Evolutionary conservation across 352 stramenopile genomes (phyloP), one percentile per base, ranked within the genome.

Genomic region (Pythium dissotocum): DNA sequence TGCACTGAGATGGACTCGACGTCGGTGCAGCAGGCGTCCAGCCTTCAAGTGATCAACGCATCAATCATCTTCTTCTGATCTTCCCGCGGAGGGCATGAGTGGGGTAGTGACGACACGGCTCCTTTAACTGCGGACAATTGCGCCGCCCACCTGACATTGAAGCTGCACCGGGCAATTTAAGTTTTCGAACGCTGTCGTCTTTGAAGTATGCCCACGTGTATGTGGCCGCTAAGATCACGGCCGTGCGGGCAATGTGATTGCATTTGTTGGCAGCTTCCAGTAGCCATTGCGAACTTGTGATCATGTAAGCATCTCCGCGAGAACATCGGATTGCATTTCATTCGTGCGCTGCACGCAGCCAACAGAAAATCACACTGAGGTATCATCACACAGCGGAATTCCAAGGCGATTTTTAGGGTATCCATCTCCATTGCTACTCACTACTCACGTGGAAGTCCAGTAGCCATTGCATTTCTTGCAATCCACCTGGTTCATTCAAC

Each of bases 401-500:
- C 1, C 12, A 13, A 30, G 18, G n/a, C 46, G 46, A 53, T 53
- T n/a, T 26, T 51, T n/a, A 30, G 6, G 4, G 21, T 21, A 6
- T 53, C 46, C 46, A 53, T 53, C 46, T 32, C 46, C 46, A 32
- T 53, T 53, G 46, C 46, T 53, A 53, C 46, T 53, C 46, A 53
- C 46, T 24, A 24, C 21, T 24, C 21, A 24, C 21, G 46, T n/a
- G 4, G 46, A 53, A 53, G 46, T 53, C 46, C 46, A 53, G 46
- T 9, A 24, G 46, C 33, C 42, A 51, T 30, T 53, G 18, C 46
- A 13, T 53, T 53, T 53, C 46, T 57, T 28, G 26, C 26, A 40
- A 40, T 18, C 51, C 51, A 57, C 18, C 12, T 57, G 51, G 51
- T 16, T 6, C 26, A 21, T 21, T 24, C 26, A 57, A n/a, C 51